phyloP scores from a whole-genome alignment of 2,329 filamentous ascomycete genomes.

The Didymella arachidicola region DNA sequence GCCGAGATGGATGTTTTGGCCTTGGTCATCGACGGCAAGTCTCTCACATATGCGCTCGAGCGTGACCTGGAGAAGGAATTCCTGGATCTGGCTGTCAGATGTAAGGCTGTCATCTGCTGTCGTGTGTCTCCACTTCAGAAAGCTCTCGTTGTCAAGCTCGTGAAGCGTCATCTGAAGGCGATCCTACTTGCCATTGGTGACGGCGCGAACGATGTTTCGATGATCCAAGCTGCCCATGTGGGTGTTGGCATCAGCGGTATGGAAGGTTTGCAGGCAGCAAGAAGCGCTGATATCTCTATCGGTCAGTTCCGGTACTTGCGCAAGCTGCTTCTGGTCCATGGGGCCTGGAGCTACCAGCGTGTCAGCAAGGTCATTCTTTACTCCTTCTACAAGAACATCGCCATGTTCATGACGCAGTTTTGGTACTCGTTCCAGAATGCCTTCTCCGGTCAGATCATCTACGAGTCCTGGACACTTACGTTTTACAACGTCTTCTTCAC shows the following conservation, averaged over 20 bases:
- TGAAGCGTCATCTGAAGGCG: conserved; percentile 91
- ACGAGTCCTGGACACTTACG: conserved; percentile 98
- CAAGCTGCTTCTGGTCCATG: conserved; percentile 93
- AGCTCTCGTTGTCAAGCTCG: conserved; percentile 95
- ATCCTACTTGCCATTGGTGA: conserved; percentile 96
- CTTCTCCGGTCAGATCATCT: conserved; percentile 97
- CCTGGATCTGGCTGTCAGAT: conserved; percentile 90
- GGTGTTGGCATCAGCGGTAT: conserved; percentile 97
- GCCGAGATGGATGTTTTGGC: conserved; percentile 87
- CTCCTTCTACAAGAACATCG: conserved; percentile 99
- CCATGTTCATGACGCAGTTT: conserved; percentile 98
- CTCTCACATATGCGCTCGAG: conserved; percentile 89
- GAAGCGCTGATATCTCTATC: conserved; percentile 94
- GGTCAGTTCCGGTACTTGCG: conserved; percentile 94
- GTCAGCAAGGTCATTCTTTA: conserved; percentile 97
- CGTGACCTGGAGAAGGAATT: conserved; percentile 93
- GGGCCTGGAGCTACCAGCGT: conserved; percentile 96
- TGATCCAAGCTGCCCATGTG: conserved; percentile 99
- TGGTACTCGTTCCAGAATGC: conserved; percentile 98
- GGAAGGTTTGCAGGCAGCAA: conserved; percentile 94
- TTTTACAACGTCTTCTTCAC: conserved; percentile 99
- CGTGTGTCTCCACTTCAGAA: conserved; percentile 98
- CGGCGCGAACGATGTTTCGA: conserved; percentile 98
- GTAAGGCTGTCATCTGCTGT: conserved; percentile 97
- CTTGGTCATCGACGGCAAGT: conserved; percentile 94